Percentiles rank a stretch among this genome's conserved stretches.
Evolutionary conservation across 441 rosid genomes (phyloP).

Genomic region (Populus hybrid): DNA sequence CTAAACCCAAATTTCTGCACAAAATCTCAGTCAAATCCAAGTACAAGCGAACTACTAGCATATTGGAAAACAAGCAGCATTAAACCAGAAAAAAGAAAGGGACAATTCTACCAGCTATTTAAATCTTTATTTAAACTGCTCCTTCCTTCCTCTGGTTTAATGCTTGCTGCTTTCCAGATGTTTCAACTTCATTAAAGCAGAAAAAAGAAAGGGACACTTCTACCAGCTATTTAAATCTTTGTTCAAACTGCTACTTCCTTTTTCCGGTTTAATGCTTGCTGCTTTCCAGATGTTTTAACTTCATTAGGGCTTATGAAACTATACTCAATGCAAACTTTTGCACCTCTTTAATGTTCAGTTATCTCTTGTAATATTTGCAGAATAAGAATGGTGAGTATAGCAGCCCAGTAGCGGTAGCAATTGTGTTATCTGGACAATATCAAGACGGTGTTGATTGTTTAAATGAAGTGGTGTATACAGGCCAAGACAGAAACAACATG

Average conservation of each 20-base stretch:
- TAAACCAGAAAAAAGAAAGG: neutral
- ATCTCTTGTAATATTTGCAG: slow-evolving; percentile 17
- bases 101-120: neutral
- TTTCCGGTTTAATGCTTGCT: neutral
- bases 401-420: slow-evolving; percentile 36
- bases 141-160: neutral
- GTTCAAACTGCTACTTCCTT: neutral
- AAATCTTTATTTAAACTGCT: too few species aligned
- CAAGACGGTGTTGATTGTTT: slow-evolving; percentile 36
- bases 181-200: neutral
- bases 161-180: neutral
- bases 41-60: neutral
- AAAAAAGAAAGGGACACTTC: too few species aligned
- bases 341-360: neutral
- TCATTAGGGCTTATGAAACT: neutral
- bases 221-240: too few species aligned
- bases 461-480: slow-evolving; percentile 41
- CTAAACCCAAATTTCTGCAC: neutral
- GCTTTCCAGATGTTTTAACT: neutral
- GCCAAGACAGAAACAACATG: slow-evolving; percentile 39
- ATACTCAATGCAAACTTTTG: neutral
- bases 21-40: neutral
- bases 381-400: slow-evolving; percentile 18
- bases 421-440: slow-evolving; percentile 36
- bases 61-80: neutral